A percentile compares a stretch with the other conserved stretches of the same genome.
These are phyloP conservation scores for Penicillium canescens DNA, from an alignment of 495 filamentous ascomycete genomes.

Conservation along the genomic window DNA sequence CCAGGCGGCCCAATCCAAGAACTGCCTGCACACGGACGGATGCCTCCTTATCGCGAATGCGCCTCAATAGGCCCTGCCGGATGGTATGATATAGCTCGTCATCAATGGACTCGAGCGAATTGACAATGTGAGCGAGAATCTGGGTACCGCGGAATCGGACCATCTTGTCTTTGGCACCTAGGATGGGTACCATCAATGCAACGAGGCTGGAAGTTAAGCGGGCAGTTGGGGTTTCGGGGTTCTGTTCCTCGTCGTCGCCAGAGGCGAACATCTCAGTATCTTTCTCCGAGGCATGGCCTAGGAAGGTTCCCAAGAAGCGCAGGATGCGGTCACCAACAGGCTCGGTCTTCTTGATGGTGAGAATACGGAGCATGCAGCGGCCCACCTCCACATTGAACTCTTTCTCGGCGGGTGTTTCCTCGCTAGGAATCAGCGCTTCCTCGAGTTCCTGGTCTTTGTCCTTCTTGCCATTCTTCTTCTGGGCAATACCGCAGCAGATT, in stretches of 20 bases:
- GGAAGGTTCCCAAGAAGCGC: conserved; percentile 80
- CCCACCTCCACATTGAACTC: conserved; percentile 86
- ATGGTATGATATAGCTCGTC: conserved; percentile 85
- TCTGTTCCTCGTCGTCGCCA: conserved; percentile 41
- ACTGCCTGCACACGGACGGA: conserved; percentile 94
- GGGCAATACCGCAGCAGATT: conserved; percentile 76
- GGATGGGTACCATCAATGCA: conserved; percentile 63
- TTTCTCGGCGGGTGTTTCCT: conserved; percentile 69
- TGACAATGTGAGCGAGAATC: conserved; percentile 82
- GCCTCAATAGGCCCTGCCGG: conserved; percentile 71
- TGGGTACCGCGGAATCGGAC: conserved; percentile 90
- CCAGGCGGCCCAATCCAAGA: conserved; percentile 79
- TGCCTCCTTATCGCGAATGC: conserved; percentile 89
- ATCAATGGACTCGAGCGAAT: conserved; percentile 86
- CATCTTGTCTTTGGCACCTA: conserved; percentile 84
- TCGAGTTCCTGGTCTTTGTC: conserved; percentile 34
- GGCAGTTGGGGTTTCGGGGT: conserved; percentile 76
- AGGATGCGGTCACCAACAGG: conserved; percentile 82
- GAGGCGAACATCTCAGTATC: conserved; percentile 50
- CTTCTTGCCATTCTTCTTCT: conserved; percentile 49
- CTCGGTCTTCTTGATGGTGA: conserved; percentile 91
- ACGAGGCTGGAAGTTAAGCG: conserved; percentile 76
- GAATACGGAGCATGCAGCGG: conserved; percentile 75
- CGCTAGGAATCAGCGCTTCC: conserved; percentile 41
- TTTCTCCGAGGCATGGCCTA: conserved; percentile 82